Base-by-base conservation (phyloP, 2,329 filamentous ascomycete species). In the Phoma herbarum region DNA sequence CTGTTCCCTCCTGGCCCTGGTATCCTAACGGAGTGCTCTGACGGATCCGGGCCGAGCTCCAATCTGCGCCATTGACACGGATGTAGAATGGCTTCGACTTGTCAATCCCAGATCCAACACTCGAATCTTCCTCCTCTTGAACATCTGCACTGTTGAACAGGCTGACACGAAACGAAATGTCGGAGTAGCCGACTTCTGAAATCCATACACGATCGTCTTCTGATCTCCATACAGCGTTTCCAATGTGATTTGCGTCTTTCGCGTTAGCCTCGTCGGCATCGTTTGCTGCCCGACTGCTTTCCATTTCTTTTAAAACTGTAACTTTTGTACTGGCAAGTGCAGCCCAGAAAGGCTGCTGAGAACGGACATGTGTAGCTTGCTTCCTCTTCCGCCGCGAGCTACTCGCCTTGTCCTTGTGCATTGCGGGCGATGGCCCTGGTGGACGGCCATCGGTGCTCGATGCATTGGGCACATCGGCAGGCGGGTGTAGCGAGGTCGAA, bases 281-380 rank as follows among this genome's bases (percentile, higher is more conserved):
- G 54, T 86, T 86, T 60, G 89, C 85, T 57, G 89, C 88, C 75
- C 91, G 88, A 65, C 91, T 94, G 75, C 96, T 86, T 79, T 84
- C 82, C 76, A 83, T 85, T 81, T 78, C 93, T 80, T 96, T 95
- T 73, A 96, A 89, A 79, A 97, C 92, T 69, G 95, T 94, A 75
- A 97, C 93, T 83, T 97, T 97, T 73, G 93, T 97, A 80, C 92
- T 97, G 50, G 93, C 93, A 68, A 97, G 86, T 46, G 93, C 93
- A 64, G 93, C 92, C 93, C 93, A 97, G 65, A 97, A 86, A 47
- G 93, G 93, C 79, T 97, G 93, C 73, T 92, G 89, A 75, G 92
- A 91, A 77, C 93, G 86, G 66, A 96, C 92, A 77, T 95, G 91
- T 58, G 92, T 93, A 73, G 91, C 94, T 79, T 96, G 92, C 80